Percentiles rank a stretch among this genome's conserved stretches.
These are phyloP conservation scores for Penicillium sp. DNA, from an alignment of 2,329 filamentous ascomycete species.

Conservation along the genomic window DNA sequence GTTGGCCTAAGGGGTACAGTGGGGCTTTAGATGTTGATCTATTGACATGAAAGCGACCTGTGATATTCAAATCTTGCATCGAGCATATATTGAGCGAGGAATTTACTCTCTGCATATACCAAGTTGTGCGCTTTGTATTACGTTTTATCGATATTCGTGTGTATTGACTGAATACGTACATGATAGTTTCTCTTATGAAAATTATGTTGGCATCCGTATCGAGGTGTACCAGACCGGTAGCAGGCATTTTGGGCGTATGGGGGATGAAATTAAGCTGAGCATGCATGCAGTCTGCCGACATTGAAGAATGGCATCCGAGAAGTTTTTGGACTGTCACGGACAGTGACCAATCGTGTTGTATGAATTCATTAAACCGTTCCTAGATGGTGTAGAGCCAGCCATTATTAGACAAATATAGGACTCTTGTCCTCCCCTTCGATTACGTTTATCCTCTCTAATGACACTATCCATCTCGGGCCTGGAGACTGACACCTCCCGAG, in stretches of 20 bases:
- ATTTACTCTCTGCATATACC: neutral
- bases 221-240: too few relatives aligned
- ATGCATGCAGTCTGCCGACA: too few relatives aligned
- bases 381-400: neutral
- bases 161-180: too few relatives aligned
- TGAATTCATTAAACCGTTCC: neutral
- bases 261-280: too few relatives aligned
- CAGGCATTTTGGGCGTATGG: too few relatives aligned
- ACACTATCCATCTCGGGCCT: constrained; percentile 67
- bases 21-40: constrained; percentile 1
- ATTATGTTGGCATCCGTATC: too few relatives aligned
- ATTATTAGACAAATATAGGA: neutral
- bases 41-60: neutral
- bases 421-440: neutral
- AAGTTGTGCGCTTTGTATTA: neutral
- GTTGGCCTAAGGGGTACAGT: constrained; percentile 14
- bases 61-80: neutral
- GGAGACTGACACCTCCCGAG: constrained; percentile 66
- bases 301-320: too few relatives aligned
- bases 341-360: too few relatives aligned
- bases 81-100: neutral
- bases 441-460: constrained; percentile 68
- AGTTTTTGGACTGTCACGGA: too few relatives aligned
- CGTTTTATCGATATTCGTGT: neutral
- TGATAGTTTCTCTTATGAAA: too few relatives aligned